Base-by-base conservation (phyloP, 306 rosid species). In the Malus orientalis region DNA sequence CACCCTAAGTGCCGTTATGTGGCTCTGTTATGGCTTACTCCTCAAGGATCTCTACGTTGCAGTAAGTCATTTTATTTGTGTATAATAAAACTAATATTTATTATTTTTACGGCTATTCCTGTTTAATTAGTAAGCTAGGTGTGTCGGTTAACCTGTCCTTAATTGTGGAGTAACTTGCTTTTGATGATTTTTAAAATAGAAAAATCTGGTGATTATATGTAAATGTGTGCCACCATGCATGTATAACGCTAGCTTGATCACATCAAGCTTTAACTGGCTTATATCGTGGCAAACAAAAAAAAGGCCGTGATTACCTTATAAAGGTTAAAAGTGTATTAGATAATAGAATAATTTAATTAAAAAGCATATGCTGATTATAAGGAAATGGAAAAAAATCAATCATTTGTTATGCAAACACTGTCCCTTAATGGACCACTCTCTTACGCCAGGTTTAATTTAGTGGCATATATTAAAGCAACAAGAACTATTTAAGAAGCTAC, bases 11-110 rank as follows among this genome's bases (percentile, higher is more conserved):
- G 99, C 99, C 3, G 18, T 86, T 53, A 82, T 65, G 80, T 96
- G 99, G 99, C 84, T 89, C 69, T 13, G 63, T 1, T 96, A 96
- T 36, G 99, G 99, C 57, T 61, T 96, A 65, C 79, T 87, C 33
- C 85, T 87, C 25, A 86, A 55, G 84, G 99, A 96, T 67, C 77
- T 92, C 71, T 96, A 84, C 70, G 92, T 96, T 67, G 93, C 96
- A n/a, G 99, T 96, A 85, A 79, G 93, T 84, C 79, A n/a, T 62
- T 49, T 2, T 68, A n/a, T 30, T 18, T 19, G 7, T 45, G 20
- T 44, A 13, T 36, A 47, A 4, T 51, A 42, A 27, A 61, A 23
- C 36, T 53, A 15, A 8, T 57, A 7, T 57, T 6, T n/a, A 23
- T 60, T 25, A 60, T 9, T 60, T 23, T 25, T 60, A 5, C 9